Conservation (phyloP, 2,329 filamentous ascomycete genomes). For the Penicillium brevicompactum region DNA sequence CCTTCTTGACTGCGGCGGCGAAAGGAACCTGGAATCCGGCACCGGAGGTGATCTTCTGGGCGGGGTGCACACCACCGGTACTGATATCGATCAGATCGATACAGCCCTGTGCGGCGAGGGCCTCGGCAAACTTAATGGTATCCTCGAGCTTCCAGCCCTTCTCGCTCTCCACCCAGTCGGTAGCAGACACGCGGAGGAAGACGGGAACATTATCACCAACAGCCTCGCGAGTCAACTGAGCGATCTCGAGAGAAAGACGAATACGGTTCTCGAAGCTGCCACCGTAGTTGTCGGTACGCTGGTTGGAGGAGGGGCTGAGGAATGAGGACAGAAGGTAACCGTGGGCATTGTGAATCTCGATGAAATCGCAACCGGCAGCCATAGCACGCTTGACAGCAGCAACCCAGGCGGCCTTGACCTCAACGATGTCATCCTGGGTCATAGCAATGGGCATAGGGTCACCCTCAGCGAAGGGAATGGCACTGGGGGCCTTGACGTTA, state of each 20-base stretch:
- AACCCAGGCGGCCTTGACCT: conserved; percentile 64
- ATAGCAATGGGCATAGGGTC: conserved; percentile 68
- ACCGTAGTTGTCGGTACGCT: conserved; percentile 61
- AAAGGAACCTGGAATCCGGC: conserved; percentile 75
- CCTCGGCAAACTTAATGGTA: conserved; percentile 62
- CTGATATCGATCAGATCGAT: conserved; percentile 85
- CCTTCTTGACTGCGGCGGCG: conserved; percentile 71
- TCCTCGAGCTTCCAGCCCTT: conserved; percentile 70
- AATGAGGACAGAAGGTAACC: conserved; percentile 75
- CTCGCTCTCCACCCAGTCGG: conserved; percentile 70
- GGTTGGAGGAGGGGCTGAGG: conserved; percentile 68
- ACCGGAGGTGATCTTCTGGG: conserved; percentile 46
- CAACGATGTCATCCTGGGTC: conserved; percentile 68
- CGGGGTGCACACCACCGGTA: conserved; percentile 68
- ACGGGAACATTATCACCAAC: conserved; percentile 71
- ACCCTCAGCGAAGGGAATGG: conserved; percentile 63
- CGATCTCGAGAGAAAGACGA: conserved; percentile 67
- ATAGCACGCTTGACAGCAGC: conserved; percentile 63
- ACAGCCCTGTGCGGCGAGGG: conserved; percentile 67
- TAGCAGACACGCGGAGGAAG: conserved; percentile 71
- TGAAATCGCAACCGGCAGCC: conserved; percentile 71
- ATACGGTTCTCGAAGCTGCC: conserved; percentile 64
- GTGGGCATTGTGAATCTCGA: conserved; percentile 79
- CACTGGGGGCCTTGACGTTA: conserved; percentile 59
- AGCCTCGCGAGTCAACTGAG: conserved; percentile 60